Evolutionary conservation across 2,329 filamentous ascomycete genomes (phyloP).

Genomic region (Aspergillus eucalypticola): DNA sequence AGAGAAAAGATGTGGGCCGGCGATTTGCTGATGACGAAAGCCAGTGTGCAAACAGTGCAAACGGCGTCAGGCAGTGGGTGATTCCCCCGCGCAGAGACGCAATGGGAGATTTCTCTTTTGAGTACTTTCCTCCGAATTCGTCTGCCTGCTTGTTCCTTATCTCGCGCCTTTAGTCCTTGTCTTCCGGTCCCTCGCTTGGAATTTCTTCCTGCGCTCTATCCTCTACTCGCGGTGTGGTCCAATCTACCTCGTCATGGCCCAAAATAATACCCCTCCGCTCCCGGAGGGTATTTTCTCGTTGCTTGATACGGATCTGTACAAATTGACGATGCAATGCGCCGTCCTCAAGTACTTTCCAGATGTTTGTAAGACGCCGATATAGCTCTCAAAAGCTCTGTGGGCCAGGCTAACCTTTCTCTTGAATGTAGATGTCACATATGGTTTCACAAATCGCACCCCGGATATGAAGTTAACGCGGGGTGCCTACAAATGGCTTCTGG

Average conservation of each 20-base stretch:
- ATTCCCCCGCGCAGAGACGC: conserved; percentile 11
- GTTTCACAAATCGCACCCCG: conserved; percentile 92
- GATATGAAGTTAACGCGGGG: conserved; percentile 84
- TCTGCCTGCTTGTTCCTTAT: not conserved
- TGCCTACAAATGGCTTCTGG: conserved; percentile 81
- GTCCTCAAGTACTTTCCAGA: conserved; percentile 89
- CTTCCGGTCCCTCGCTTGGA: not conserved
- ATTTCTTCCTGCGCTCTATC: not conserved
- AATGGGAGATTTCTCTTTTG: conserved; percentile 9
- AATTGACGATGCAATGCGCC: conserved; percentile 98
- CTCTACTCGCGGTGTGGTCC: not conserved
- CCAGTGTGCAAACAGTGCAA: conserved; percentile 18
- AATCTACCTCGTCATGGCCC: conserved; percentile 25
- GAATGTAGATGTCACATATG: conserved; percentile 71
- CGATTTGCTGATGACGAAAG: conserved; percentile 2
- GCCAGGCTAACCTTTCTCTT: conserved; percentile 5
- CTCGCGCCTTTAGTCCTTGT: not conserved
- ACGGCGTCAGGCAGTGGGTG: conserved; percentile 4
- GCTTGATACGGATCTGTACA: conserved; percentile 85
- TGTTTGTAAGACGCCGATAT: conserved; percentile 42
- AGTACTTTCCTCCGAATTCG: conserved; percentile 1
- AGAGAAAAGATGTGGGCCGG: not conserved
- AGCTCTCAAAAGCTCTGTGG: too few species aligned
- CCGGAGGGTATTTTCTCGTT: conserved; percentile 78
- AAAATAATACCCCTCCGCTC: conserved; percentile 26